A percentile compares a stretch with the other conserved stretches of the same genome.
Conservation (phyloP, 306 rosid species). For the Vicia faba region DNA sequence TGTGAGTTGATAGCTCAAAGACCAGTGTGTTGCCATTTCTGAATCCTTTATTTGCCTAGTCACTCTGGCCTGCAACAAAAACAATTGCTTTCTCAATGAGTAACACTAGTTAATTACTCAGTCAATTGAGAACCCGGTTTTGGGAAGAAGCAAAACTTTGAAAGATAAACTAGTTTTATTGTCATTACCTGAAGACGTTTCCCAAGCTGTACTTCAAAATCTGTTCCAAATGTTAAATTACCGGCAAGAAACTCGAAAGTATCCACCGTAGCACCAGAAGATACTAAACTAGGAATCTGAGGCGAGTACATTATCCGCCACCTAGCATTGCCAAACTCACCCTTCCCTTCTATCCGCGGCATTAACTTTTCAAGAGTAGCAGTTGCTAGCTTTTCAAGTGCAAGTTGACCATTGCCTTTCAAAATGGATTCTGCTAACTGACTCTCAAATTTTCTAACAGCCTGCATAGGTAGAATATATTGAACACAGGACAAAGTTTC, state of each 20-base stretch:
- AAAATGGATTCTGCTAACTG: slow-evolving; percentile 72
- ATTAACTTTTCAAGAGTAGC: slow-evolving; percentile 83
- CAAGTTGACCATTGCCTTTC: slow-evolving; percentile 68
- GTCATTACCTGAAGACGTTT: slow-evolving; percentile 79
- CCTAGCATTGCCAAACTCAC: slow-evolving; percentile 88
- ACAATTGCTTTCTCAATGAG: slow-evolving; percentile 10
- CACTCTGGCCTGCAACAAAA: slow-evolving; percentile 63
- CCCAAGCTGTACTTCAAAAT: slow-evolving; percentile 94
- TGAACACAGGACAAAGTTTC: no score
- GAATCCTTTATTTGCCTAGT: slow-evolving; percentile 91
- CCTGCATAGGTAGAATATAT: slow-evolving; percentile 47
- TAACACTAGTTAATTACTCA: neutral
- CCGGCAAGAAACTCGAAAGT: slow-evolving; percentile 75
- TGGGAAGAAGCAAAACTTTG: slow-evolving; percentile 16
- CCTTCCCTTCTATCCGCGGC: slow-evolving; percentile 95
- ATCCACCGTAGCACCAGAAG: slow-evolving; percentile 60
- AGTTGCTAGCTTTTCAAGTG: slow-evolving; percentile 79
- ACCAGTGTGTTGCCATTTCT: slow-evolving; percentile 91
- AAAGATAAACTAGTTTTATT: slow-evolving; percentile 25
- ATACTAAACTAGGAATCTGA: slow-evolving; percentile 74
- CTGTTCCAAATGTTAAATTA: slow-evolving; percentile 82
- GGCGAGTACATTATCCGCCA: slow-evolving; percentile 89
- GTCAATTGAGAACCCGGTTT: no score
- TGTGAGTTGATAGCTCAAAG: slow-evolving; percentile 82
- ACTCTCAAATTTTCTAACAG: slow-evolving; percentile 82